Base-by-base conservation (phyloP, 139 green algal species). In the Pedinophyceae sp. region DNA sequence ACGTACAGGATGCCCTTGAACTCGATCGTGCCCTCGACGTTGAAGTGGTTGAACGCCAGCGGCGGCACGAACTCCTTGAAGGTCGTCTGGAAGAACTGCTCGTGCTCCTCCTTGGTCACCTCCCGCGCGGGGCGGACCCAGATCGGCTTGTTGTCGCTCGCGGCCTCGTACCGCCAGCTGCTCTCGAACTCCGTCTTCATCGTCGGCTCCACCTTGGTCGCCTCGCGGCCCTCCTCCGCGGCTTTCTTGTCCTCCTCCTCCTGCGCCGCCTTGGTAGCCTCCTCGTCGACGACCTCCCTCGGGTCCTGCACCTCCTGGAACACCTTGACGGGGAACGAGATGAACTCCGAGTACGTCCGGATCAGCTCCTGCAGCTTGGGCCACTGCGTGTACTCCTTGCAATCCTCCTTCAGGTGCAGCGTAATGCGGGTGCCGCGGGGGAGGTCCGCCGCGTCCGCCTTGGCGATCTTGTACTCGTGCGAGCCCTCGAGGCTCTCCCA, bases 261-360 rank as follows among this genome's bases (percentile, higher is more conserved):
- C 65, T 88, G 82, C 52, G 75, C 78, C 65, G 77, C 69, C 19
- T 56, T 39, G 10, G 87, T 94, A 6, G 80, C 81, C 24, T 86
- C 84, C 20, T 73, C 71, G 64, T 96, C 85, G 38, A 73, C 57
- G 30, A 94, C 82, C 70, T 89, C 56, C 19, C 13, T 43, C 10
- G 7, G 13, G 10, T 43, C 34, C 34, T 7, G 7, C 34, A 7
- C 13, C 10, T 43, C 10, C 30, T 59, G 60, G 59, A 65, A 94
- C 34, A 88, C 68, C 73, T 93, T 86, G 76, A 98, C 97, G 62
- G 91, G 91, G 76, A 97, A 98, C 34, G 72, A 69, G 62, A 98
- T 97, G 73, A 98, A 98, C 80, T 98, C 84, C 24, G 65, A 85
- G 81, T 98, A 97, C 75, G 93, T 85, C 79, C 94, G 94, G 57